Conservation (phyloP, 441 rosid genomes). For the Metrosideros polymorpha region DNA sequence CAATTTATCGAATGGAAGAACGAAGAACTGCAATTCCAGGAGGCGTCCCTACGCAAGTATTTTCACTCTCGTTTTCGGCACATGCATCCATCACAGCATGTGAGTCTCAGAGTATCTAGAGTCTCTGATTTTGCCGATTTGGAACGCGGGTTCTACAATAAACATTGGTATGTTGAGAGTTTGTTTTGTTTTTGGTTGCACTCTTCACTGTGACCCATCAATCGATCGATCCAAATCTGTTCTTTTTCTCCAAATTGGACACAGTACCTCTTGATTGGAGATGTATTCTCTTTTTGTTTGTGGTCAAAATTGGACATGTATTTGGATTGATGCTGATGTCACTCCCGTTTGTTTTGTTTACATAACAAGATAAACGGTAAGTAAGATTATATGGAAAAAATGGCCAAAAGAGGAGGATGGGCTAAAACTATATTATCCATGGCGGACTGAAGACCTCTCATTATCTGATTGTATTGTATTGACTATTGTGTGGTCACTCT, state of each 20-base stretch:
- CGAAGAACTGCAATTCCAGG: background rate
- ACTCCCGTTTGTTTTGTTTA: background rate
- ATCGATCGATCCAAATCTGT: background rate
- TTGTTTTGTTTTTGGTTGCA: background rate
- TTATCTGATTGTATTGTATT: background rate
- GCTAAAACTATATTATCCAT: background rate
- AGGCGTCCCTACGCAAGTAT: background rate
- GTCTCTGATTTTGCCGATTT: background rate
- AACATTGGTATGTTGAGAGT: background rate
- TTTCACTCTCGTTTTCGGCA: background rate
- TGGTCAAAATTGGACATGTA: background rate
- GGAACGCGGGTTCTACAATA: background rate
- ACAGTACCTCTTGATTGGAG: background rate
- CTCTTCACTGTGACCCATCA: no score
- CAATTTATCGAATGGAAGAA: background rate
- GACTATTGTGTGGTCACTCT: background rate
- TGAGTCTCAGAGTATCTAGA: background rate
- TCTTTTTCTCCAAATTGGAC: background rate
- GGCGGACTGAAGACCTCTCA: background rate
- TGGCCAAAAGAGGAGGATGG: background rate
- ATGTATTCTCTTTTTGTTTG: background rate
- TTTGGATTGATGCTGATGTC: background rate
- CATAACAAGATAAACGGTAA: background rate
- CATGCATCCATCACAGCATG: background rate
- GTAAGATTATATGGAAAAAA: background rate